A percentile compares a stretch with the other conserved stretches of the same genome.
phyloP scores from a whole-genome alignment of 2,329 filamentous ascomycete species.

The Aspergillus sp. region DNA sequence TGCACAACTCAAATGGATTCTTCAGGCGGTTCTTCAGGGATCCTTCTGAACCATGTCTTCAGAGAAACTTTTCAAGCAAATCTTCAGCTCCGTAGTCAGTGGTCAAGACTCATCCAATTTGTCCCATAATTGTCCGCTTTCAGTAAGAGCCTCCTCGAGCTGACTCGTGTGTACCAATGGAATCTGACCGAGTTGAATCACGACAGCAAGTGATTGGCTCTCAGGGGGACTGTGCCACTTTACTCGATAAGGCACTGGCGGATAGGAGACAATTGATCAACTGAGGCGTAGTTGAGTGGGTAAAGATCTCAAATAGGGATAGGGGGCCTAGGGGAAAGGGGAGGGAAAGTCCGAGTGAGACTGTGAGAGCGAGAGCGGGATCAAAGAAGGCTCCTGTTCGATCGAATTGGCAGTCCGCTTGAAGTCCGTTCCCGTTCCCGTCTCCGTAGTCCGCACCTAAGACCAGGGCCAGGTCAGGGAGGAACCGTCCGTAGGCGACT shows the following conservation, averaged over 20 bases:
- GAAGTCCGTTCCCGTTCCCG: background rate
- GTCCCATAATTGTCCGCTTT: background rate
- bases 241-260: background rate
- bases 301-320: background rate
- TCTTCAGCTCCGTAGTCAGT: background rate
- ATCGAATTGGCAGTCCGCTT: background rate
- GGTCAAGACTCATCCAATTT: background rate
- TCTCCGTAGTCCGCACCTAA: background rate
- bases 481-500: conserved; percentile 3
- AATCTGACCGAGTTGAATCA: background rate
- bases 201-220: background rate
- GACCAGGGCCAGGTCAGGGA: background rate
- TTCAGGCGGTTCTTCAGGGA: background rate
- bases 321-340: background rate
- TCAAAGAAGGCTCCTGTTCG: background rate
- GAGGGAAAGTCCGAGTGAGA: background rate
- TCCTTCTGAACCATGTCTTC: background rate
- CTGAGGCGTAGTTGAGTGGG: background rate
- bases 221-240: background rate
- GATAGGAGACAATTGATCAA: background rate
- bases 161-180: background rate
- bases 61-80: background rate
- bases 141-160: background rate
- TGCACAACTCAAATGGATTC: background rate
- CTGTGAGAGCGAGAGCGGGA: background rate